phyloP scores from a whole-genome alignment of 371 early-diverging fungal species.

The Modicella reniformis region DNA sequence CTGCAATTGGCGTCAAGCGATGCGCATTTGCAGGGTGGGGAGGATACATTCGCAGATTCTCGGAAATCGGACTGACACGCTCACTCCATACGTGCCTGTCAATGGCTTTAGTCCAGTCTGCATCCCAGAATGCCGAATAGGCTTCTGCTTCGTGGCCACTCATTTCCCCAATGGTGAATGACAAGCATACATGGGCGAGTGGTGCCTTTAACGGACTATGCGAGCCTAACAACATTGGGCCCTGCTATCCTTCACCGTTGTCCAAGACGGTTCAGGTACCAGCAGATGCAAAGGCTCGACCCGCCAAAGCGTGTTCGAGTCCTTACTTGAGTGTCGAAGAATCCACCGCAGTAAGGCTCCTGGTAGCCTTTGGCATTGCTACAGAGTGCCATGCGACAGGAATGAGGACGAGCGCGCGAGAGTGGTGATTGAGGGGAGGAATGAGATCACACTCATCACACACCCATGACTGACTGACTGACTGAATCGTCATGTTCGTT shows the following conservation, averaged over 20 bases:
- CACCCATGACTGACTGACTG: no score
- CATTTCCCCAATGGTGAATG: slow-evolving; percentile 53
- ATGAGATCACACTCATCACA: no score
- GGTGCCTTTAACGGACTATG: neutral
- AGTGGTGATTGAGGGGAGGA: slow-evolving; percentile 1
- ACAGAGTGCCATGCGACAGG: slow-evolving; percentile 22
- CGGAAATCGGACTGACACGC: slow-evolving; percentile 69
- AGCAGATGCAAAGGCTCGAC: neutral
- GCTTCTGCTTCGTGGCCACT: slow-evolving; percentile 59
- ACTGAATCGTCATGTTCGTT: no score
- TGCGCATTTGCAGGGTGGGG: no score
- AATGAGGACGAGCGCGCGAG: neutral
- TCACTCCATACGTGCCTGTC: slow-evolving; percentile 38
- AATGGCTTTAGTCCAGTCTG: slow-evolving; percentile 65
- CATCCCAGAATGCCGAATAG: slow-evolving; percentile 59
- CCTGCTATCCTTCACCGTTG: slow-evolving; percentile 33
- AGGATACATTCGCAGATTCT: slow-evolving; percentile 54
- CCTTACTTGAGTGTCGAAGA: slow-evolving; percentile 24
- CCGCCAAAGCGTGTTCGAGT: neutral
- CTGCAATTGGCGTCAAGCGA: no score
- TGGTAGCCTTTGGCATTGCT: slow-evolving; percentile 20
- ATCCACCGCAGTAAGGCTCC: slow-evolving; percentile 18
- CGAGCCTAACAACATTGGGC: neutral
- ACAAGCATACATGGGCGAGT: neutral
- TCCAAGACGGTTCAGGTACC: slow-evolving; percentile 58